phyloP scores from a whole-genome alignment of 768 basidiomycete species.

The Pleurotus platypus region DNA sequence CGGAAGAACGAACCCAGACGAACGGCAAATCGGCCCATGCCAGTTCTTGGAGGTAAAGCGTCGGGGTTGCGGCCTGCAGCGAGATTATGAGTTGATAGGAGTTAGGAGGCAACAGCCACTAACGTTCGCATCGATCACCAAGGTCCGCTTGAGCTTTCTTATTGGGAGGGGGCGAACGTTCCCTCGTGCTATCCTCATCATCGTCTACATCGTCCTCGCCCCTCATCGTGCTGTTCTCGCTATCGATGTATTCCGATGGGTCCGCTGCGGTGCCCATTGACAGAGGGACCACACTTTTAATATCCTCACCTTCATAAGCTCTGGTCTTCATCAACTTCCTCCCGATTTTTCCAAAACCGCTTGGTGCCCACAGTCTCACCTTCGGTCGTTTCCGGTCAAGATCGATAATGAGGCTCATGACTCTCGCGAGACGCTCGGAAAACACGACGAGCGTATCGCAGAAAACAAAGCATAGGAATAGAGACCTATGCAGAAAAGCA shows the following conservation, averaged over 20 bases:
- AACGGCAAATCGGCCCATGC: constrained; percentile 28
- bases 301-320: constrained; percentile 17
- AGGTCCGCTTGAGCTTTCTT: too few species aligned
- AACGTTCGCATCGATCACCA: constrained; percentile 2
- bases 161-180: neutral
- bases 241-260: constrained; percentile 25
- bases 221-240: neutral
- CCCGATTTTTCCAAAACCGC: constrained; percentile 34
- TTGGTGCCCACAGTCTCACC: constrained; percentile 39
- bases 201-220: constrained; percentile 12
- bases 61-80: constrained; percentile 34
- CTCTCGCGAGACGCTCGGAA: constrained; percentile 28
- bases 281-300: constrained; percentile 19
- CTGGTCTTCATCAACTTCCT: constrained; percentile 26
- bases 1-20: constrained; percentile 27
- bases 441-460: constrained; percentile 38
- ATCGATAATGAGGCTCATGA: constrained; percentile 28
- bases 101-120: neutral
- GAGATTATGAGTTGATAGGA: neutral
- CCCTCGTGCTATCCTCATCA: constrained; percentile 11
- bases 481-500: constrained; percentile 23
- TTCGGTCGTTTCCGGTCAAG: constrained; percentile 31
- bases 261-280: constrained; percentile 34
- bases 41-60: constrained; percentile 34
- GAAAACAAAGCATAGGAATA: constrained; percentile 44